Evolutionary conservation across 1,139 yeast species (phyloP).

Genomic region (Scheffersomyces insectosa): DNA sequence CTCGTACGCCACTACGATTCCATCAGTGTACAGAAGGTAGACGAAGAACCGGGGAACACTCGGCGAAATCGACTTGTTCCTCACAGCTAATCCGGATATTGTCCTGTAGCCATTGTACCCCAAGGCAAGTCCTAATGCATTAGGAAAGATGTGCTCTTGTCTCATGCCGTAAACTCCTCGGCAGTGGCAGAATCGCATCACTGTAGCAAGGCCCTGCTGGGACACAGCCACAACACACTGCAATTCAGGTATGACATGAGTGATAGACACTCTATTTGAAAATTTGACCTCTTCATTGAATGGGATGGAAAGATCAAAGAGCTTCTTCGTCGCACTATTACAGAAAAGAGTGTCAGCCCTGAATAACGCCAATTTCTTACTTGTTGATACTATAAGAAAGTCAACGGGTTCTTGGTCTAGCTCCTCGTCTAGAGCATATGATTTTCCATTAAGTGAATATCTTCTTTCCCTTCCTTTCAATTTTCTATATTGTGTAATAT

Average conservation of each 20-base stretch:
- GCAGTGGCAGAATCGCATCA: conserved; percentile 57
- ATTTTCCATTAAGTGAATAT: conserved; percentile 13
- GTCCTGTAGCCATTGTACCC: conserved; percentile 33
- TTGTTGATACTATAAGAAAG: conserved; percentile 48
- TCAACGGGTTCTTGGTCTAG: conserved; percentile 1
- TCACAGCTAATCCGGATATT: conserved; percentile 31
- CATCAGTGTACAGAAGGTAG: conserved; percentile 36
- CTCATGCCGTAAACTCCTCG: conserved; percentile 61
- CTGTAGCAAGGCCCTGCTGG: conserved; percentile 59
- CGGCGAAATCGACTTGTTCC: conserved; percentile 20
- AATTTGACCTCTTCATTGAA: conserved; percentile 38
- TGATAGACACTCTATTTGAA: conserved; percentile 55
- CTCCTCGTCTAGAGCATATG: conserved; percentile 7
- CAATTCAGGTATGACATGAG: conserved; percentile 52
- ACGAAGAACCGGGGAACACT: conserved; percentile 23
- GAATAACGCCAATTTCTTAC: conserved; percentile 46
- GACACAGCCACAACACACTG: conserved; percentile 55
- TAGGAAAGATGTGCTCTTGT: conserved; percentile 59
- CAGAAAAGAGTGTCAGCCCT: conserved; percentile 51
- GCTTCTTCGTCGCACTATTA: conserved; percentile 46
- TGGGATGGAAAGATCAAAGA: conserved; percentile 41
- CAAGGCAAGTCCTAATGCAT: conserved; percentile 29
- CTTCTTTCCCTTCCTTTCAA: not conserved
- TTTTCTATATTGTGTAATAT: conserved; percentile 5
- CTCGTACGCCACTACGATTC: conserved; percentile 30